These are phyloP conservation scores for Vanrija pseudolonga DNA, from an alignment of 1,284 basidiomycete genomes.

Conservation along the genomic window DNA sequence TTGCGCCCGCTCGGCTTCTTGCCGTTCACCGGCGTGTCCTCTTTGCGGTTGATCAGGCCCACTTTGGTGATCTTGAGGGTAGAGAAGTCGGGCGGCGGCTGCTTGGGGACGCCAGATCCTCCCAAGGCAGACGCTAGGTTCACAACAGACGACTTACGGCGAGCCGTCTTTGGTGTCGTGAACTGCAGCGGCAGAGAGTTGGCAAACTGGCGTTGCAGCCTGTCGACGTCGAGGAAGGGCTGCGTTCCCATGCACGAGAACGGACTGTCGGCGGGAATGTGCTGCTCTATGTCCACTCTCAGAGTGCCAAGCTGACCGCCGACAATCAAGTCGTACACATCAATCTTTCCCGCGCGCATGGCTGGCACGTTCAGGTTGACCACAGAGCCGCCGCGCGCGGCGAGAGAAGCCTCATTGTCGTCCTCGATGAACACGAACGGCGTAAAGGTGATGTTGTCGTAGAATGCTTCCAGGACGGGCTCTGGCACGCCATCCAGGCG, in stretches of 20 bases:
- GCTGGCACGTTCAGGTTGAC: neutral
- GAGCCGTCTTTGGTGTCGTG: slow-evolving; percentile 5
- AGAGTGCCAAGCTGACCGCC: slow-evolving; percentile 69
- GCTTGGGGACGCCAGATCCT: slow-evolving; percentile 1
- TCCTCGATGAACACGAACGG: slow-evolving; percentile 82
- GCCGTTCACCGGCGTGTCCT: slow-evolving; percentile 70
- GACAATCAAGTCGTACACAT: slow-evolving; percentile 87
- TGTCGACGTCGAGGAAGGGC: slow-evolving; percentile 65
- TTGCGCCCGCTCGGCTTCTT: slow-evolving; percentile 73
- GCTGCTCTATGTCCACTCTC: slow-evolving; percentile 65
- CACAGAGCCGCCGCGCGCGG: slow-evolving; percentile 1
- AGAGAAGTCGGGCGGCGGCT: slow-evolving; percentile 20
- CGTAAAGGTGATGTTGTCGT: slow-evolving; percentile 91
- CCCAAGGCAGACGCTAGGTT: neutral
- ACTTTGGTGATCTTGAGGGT: slow-evolving; percentile 75
- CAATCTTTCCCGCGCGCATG: slow-evolving; percentile 59
- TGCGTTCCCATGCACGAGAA: slow-evolving; percentile 72
- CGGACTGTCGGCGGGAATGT: slow-evolving; percentile 66
- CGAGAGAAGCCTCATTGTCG: slow-evolving; percentile 16
- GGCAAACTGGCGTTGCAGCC: slow-evolving; percentile 66
- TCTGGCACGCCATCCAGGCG: slow-evolving; percentile 76
- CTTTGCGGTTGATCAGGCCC: slow-evolving; percentile 78
- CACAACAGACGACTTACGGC: slow-evolving; percentile 19
- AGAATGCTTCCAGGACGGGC: slow-evolving; percentile 87
- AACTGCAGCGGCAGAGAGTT: slow-evolving; percentile 66